phyloP scores from a whole-genome alignment of 139 green algal species.

The Chlorella sp. region DNA sequence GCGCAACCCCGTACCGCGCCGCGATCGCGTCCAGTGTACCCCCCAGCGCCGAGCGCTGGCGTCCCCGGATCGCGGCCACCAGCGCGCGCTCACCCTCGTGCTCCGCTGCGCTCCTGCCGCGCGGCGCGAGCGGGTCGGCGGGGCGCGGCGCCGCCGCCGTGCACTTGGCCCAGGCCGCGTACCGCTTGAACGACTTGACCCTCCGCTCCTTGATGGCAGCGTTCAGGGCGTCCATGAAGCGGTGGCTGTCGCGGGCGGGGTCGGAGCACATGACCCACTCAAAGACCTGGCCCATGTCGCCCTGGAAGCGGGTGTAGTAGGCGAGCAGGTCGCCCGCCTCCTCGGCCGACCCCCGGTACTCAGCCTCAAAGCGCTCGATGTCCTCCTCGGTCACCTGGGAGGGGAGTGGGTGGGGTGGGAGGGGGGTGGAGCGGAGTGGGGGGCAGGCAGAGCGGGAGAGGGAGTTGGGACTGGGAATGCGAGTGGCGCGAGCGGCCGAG shows the following conservation, averaged over 20 bases:
- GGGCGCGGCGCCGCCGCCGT: slow-evolving; percentile 42
- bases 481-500: too few species aligned
- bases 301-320: slow-evolving; percentile 73
- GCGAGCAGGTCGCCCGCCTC: slow-evolving; percentile 79
- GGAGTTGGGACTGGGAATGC: too few species aligned
- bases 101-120: slow-evolving; percentile 6
- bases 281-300: slow-evolving; percentile 87
- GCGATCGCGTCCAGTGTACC: slow-evolving; percentile 43
- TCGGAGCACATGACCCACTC: slow-evolving; percentile 84
- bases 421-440: not conserved
- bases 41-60: slow-evolving; percentile 26
- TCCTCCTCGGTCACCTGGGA: slow-evolving; percentile 68
- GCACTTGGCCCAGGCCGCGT: slow-evolving; percentile 48
- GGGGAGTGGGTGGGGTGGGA: not conserved
- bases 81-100: slow-evolving; percentile 19
- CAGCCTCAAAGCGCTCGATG: slow-evolving; percentile 56
- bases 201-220: slow-evolving; percentile 58
- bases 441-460: not conserved
- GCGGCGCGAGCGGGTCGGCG: not conserved
- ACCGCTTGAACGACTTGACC: slow-evolving; percentile 46
- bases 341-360: slow-evolving; percentile 76
- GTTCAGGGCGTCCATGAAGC: slow-evolving; percentile 81
- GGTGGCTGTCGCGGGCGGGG: slow-evolving; percentile 69
- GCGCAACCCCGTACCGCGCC: slow-evolving; percentile 40
- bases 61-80: slow-evolving; percentile 30